Evolutionary conservation across 768 basidiomycete genomes (phyloP).

Genomic region (Rhizopogon vulgaris): DNA sequence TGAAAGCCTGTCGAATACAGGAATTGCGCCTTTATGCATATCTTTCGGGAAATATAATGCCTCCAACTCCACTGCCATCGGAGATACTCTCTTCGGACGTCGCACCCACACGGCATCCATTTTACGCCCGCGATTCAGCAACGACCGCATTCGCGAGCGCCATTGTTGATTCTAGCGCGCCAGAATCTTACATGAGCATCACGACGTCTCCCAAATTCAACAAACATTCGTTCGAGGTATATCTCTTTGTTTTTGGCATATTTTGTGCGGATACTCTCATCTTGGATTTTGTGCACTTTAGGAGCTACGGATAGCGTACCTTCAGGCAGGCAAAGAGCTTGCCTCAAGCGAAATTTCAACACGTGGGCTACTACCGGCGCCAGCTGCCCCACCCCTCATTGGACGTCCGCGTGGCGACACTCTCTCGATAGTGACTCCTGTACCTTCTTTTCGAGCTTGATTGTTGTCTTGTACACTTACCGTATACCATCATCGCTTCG

Average conservation of each 20-base stretch:
- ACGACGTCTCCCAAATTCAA: constrained; percentile 30
- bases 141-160: constrained; percentile 17
- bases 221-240: constrained; percentile 46
- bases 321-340: constrained; percentile 38
- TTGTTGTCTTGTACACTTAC: not conserved
- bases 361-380: constrained; percentile 17
- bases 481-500: not conserved
- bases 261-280: not conserved
- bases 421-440: constrained; percentile 17
- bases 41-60: constrained; percentile 26
- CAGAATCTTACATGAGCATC: constrained; percentile 33
- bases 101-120: constrained; percentile 5
- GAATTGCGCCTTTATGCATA: constrained; percentile 41
- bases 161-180: constrained; percentile 1
- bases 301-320: constrained; percentile 47
- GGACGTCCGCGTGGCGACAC: constrained; percentile 28
- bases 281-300: constrained; percentile 12
- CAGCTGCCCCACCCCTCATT: constrained; percentile 16
- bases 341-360: constrained; percentile 32
- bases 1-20: constrained; percentile 22
- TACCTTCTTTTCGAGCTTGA: constrained; percentile 11
- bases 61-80: constrained; percentile 6
- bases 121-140: constrained; percentile 19
- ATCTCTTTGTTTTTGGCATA: not conserved
- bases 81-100: not conserved